phyloP scores from a whole-genome alignment of 2,329 filamentous ascomycete genomes.

The Ramularia endophylla region DNA sequence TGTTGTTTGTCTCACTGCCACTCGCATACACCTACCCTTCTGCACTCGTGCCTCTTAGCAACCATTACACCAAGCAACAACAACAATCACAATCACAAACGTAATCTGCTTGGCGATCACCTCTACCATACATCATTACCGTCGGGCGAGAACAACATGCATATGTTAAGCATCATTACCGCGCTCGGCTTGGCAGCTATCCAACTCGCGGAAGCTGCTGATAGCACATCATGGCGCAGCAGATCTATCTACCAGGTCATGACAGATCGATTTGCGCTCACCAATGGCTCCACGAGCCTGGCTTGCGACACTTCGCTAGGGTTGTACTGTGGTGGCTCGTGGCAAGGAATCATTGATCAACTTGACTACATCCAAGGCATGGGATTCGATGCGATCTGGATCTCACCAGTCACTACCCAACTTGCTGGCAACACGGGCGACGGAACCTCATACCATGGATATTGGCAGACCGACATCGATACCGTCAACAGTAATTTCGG shows the following conservation, averaged over 20 bases:
- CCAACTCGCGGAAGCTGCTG: constrained; percentile 19
- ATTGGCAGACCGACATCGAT: constrained; percentile 49
- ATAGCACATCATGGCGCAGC: constrained; percentile 32
- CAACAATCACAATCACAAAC: neutral
- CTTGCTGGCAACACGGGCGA: constrained; percentile 33
- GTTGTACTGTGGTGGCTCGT: constrained; percentile 57
- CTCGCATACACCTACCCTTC: neutral
- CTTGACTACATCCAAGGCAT: constrained; percentile 56
- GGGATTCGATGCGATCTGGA: constrained; percentile 39
- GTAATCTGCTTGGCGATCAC: neutral
- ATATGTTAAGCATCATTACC: constrained; percentile 9
- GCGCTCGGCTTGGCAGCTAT: constrained; percentile 19
- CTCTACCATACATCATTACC: too few species aligned
- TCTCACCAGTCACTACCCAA: constrained; percentile 51
- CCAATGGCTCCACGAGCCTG: constrained; percentile 36
- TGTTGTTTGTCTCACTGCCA: constrained; percentile 1
- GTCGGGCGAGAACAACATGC: constrained; percentile 16
- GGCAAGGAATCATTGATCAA: constrained; percentile 51
- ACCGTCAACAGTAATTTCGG: constrained; percentile 34
- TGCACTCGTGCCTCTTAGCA: neutral
- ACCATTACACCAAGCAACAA: neutral
- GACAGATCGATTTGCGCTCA: constrained; percentile 37
- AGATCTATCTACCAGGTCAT: constrained; percentile 39
- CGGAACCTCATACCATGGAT: constrained; percentile 49
- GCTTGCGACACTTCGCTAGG: constrained; percentile 31